phyloP scores from a whole-genome alignment of 768 basidiomycete genomes.

The Lactarius indigo region DNA sequence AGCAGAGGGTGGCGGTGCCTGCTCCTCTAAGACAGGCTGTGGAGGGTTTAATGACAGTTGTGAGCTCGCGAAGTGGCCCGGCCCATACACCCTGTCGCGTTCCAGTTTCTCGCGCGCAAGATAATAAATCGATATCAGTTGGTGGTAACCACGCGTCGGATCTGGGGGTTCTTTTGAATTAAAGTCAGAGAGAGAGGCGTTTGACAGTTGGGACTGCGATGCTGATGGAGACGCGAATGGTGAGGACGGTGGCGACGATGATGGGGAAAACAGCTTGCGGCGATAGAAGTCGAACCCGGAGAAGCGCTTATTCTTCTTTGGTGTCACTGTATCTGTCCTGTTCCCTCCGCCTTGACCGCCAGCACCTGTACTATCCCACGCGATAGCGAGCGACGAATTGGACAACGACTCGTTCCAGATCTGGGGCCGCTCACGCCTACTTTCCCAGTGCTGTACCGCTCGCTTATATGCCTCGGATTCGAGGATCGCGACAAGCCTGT shows the following conservation, averaged over 20 bases:
- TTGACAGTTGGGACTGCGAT: conserved; percentile 54
- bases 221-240: conserved; percentile 59
- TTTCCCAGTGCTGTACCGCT: conserved; percentile 76
- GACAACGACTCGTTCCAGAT: conserved; percentile 59
- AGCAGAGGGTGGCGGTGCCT: conserved; percentile 23
- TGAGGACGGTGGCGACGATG: conserved; percentile 45
- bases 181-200: conserved; percentile 43
- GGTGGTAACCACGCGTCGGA: conserved; percentile 91
- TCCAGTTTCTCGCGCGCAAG: conserved; percentile 95
- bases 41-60: conserved; percentile 51
- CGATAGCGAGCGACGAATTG: conserved; percentile 66
- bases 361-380: conserved; percentile 45
- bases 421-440: conserved; percentile 43
- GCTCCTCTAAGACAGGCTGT: conserved; percentile 19
- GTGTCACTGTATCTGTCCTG: conserved; percentile 21
- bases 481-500: conserved; percentile 65
- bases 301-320: conserved; percentile 78
- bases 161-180: conserved; percentile 54
- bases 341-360: conserved; percentile 33
- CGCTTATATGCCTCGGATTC: conserved; percentile 73
- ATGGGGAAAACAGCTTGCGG: conserved; percentile 73
- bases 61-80: conserved; percentile 90
- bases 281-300: conserved; percentile 94
- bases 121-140: conserved; percentile 94
- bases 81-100: conserved; percentile 89